phyloP scores from a whole-genome alignment of 768 basidiomycete genomes.

The Naematelia aurantialba region DNA sequence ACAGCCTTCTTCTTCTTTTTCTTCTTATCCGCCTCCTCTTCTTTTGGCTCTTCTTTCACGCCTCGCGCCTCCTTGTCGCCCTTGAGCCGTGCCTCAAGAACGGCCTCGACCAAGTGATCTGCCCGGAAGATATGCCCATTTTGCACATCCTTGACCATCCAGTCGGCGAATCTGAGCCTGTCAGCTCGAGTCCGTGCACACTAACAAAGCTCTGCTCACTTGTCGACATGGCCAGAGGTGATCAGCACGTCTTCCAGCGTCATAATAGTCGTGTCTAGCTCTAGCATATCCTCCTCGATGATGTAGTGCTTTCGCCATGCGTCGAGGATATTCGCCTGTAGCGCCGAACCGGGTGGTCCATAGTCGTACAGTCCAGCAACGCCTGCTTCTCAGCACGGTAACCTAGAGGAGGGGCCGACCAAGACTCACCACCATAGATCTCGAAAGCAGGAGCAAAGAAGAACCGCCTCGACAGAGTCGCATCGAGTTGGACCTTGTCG shows the following conservation, averaged over 20 bases:
- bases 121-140: slow-evolving; percentile 96
- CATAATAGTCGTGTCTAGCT: slow-evolving; percentile 97
- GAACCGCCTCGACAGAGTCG: slow-evolving; percentile 80
- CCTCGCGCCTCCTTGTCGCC: slow-evolving; percentile 89
- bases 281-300: slow-evolving; percentile 96
- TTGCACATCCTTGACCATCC: slow-evolving; percentile 96
- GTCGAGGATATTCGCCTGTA: slow-evolving; percentile 93
- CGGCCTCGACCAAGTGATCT: slow-evolving; percentile 90
- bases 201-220: slow-evolving; percentile 48
- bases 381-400: slow-evolving; percentile 57
- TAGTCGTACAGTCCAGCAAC: slow-evolving; percentile 98
- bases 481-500: slow-evolving; percentile 79
- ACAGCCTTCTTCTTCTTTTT: slow-evolving; percentile 63
- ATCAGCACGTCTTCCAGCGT: slow-evolving; percentile 92
- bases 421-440: slow-evolving; percentile 84
- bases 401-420: background rate
- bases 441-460: slow-evolving; percentile 98
- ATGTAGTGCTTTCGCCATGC: slow-evolving; percentile 99
- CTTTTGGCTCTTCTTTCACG: slow-evolving; percentile 57
- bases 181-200: background rate
- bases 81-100: slow-evolving; percentile 81
- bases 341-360: slow-evolving; percentile 88
- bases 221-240: slow-evolving; percentile 93
- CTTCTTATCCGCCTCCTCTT: slow-evolving; percentile 65
- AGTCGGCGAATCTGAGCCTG: slow-evolving; percentile 75